phyloP scores from a whole-genome alignment of 805 yeast species.

The Spathaspora passalidarum region DNA sequence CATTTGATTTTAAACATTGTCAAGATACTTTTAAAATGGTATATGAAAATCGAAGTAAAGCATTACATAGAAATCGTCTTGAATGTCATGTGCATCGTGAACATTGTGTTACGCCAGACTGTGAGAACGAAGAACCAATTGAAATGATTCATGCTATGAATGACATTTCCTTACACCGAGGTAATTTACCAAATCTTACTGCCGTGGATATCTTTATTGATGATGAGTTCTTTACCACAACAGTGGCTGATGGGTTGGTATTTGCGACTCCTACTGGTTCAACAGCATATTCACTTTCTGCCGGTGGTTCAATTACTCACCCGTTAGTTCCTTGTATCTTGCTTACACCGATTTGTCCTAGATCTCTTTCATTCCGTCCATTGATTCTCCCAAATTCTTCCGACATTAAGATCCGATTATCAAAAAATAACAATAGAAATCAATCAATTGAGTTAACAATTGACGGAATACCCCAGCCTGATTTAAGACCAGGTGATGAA shows the following conservation, averaged over 20 bases:
- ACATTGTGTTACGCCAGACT: neutral
- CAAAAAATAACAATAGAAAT: conserved; percentile 44
- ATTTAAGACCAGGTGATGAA: conserved; percentile 72
- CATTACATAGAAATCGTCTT: conserved; percentile 72
- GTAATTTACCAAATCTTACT: conserved; percentile 81
- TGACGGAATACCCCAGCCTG: conserved; percentile 79
- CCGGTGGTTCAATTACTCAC: conserved; percentile 92
- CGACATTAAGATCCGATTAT: conserved; percentile 62
- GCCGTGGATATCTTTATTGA: conserved; percentile 83
- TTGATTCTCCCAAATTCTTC: conserved; percentile 76
- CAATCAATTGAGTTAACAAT: conserved; percentile 56
- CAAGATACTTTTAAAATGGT: conserved; percentile 61
- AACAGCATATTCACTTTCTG: conserved; percentile 83
- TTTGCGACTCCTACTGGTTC: conserved; percentile 93
- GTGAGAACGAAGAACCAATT: conserved; percentile 9
- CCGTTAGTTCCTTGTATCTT: conserved; percentile 82
- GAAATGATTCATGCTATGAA: conserved; percentile 78
- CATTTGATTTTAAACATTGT: conserved; percentile 73
- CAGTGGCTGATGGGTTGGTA: conserved; percentile 88
- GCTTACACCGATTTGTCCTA: conserved; percentile 87
- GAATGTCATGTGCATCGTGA: conserved; percentile 61
- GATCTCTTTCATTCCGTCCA: conserved; percentile 89
- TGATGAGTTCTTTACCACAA: conserved; percentile 79
- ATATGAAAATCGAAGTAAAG: conserved; percentile 64
- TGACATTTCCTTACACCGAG: conserved; percentile 85